Evolutionary conservation across 176 grass and related monocot genomes (phyloP), one percentile per base, ranked within the genome.

Genomic region (Hordeum marinum): DNA sequence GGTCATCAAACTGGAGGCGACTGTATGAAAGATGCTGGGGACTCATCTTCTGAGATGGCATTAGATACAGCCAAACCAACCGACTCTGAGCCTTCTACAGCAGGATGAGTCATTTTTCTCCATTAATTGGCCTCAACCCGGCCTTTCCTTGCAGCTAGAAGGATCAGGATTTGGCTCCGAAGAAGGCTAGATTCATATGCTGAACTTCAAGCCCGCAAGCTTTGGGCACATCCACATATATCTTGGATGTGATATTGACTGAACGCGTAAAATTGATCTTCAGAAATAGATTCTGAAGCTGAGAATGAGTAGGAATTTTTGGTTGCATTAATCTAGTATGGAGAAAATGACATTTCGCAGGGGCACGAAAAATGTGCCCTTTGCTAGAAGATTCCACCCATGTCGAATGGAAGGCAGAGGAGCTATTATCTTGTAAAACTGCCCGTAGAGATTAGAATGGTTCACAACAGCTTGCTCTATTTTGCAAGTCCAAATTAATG

Each of bases 1-100:
- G 68, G 31, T 60, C 63, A 54, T 35, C 39, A 67, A 81, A 39
- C n/a, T 24, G 77, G 29, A 82, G 87, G 43, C 18, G 81, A 87
- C 25, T 62, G 65, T 67, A 57, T 52, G 41, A 60, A 80, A 43
- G 11, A 66, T 68, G 72, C 68, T 52, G n/a, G 34, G 58, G 80
- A 79, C 75, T 82, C 41, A 20, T 84, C 80, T 26, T 60, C 80
- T 9, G 81, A 86, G 63, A 80, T 79, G 46, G 63, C 67, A 62
- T 57, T 72, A 85, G 58, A 81, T 81, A 63, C 79, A 42, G 50
- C 68, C 72, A 76, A 77, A 45, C 52, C 68, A 66, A 52, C 81
- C 60, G 79, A 85, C 63, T 84, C 87, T 55, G 82, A 86, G 71
- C 78, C 84, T 55, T 86, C 86, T 80, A 75, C 82, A 76, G 86